Evolutionary conservation across 805 yeast species (phyloP).

Genomic region (Saturnispora mendoncae): DNA sequence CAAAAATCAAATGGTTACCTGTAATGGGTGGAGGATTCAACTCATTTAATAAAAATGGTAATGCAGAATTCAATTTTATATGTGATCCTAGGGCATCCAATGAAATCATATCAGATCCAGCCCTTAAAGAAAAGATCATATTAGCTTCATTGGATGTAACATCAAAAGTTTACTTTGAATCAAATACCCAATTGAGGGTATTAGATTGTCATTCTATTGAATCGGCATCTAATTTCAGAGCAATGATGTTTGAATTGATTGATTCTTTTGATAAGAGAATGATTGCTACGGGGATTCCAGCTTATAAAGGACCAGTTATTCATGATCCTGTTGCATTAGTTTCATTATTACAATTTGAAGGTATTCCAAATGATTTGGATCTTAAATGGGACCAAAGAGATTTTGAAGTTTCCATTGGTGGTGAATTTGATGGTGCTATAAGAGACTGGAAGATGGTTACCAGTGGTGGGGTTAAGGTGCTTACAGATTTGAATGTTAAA

Average conservation of each 20-base stretch:
- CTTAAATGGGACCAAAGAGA: slow-evolving; percentile 16
- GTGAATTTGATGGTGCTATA: slow-evolving; percentile 12
- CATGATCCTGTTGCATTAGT: slow-evolving; percentile 75
- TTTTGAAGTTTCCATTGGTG: slow-evolving; percentile 14
- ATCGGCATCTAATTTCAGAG: slow-evolving; percentile 38
- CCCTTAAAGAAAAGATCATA: slow-evolving; percentile 40
- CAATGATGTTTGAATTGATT: slow-evolving; percentile 45
- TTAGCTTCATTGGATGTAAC: slow-evolving; percentile 65
- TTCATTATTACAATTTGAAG: slow-evolving; percentile 42
- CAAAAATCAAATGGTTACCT: slow-evolving; percentile 43
- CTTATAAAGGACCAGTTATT: slow-evolving; percentile 55
- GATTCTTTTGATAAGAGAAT: slow-evolving; percentile 41
- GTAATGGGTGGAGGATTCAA: slow-evolving; percentile 70
- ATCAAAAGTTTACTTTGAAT: slow-evolving; percentile 50
- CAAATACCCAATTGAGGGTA: slow-evolving; percentile 32
- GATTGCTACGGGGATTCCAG: slow-evolving; percentile 34
- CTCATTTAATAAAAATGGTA: slow-evolving; percentile 23
- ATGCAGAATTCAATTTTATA: slow-evolving; percentile 69
- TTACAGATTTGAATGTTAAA: slow-evolving; percentile 31
- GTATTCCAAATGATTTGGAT: slow-evolving; percentile 16
- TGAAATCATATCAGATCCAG: slow-evolving; percentile 39
- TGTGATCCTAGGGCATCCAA: slow-evolving; percentile 73
- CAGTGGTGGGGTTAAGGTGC: slow-evolving; percentile 32
- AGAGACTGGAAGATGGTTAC: slow-evolving; percentile 21
- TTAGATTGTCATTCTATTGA: slow-evolving; percentile 27